Conservation (phyloP, 768 basidiomycete genomes). For the Tulasnella sp. region DNA sequence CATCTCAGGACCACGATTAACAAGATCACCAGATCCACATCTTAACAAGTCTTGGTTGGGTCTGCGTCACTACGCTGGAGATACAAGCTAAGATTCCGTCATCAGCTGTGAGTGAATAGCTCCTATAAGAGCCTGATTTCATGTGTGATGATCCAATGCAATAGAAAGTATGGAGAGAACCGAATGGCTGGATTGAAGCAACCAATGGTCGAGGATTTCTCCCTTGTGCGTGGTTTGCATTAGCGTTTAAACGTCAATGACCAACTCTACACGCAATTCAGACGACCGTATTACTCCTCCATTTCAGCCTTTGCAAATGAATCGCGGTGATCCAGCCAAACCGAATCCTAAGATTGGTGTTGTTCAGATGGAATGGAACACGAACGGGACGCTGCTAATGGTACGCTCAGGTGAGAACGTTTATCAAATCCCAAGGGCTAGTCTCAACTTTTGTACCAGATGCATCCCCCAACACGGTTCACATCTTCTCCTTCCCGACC, state of each 20-base stretch:
- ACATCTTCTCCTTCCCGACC: slow-evolving; percentile 61
- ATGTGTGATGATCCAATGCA: slow-evolving; percentile 1
- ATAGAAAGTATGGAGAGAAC: slow-evolving; percentile 79
- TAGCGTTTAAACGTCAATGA: neutral
- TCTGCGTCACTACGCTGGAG: slow-evolving; percentile 48
- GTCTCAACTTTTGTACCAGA: slow-evolving; percentile 31
- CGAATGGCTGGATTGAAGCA: slow-evolving; percentile 66
- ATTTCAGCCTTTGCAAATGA: slow-evolving; percentile 19
- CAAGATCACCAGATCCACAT: slow-evolving; percentile 47
- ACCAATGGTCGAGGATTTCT: slow-evolving; percentile 79
- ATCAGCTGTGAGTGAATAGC: slow-evolving; percentile 37
- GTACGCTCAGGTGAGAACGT: slow-evolving; percentile 50
- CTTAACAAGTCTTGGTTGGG: slow-evolving; percentile 66
- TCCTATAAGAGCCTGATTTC: neutral
- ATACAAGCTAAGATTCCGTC: slow-evolving; percentile 43
- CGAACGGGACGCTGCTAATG: slow-evolving; percentile 56
- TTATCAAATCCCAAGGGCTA: neutral
- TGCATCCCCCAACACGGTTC: slow-evolving; percentile 45
- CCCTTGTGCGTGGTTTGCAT: slow-evolving; percentile 43
- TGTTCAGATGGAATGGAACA: slow-evolving; percentile 69
- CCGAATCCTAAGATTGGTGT: slow-evolving; percentile 53
- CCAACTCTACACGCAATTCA: slow-evolving; percentile 21
- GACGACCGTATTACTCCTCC: slow-evolving; percentile 54
- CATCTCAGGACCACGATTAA: neutral
- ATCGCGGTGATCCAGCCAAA: slow-evolving; percentile 45